phyloP scores from a whole-genome alignment of 129 eudicot genomes.

The Apium graveolens region DNA sequence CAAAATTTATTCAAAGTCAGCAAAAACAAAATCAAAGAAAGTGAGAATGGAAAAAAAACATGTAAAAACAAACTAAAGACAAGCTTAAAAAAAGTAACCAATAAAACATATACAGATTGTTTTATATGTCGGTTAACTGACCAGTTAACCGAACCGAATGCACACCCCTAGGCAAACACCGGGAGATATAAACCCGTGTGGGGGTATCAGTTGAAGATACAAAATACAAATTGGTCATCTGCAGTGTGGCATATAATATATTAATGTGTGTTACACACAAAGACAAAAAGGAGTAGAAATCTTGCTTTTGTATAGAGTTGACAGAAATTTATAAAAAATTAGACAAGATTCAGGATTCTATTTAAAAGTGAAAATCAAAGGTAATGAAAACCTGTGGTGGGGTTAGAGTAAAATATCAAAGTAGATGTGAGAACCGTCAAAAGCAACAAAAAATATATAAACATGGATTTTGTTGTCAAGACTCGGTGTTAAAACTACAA shows the following conservation, averaged over 20 bases:
- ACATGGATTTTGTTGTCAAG: neutral
- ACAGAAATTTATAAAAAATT: neutral
- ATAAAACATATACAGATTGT: neutral
- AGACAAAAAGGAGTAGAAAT: neutral
- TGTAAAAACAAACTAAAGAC: neutral
- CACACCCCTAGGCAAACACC: neutral
- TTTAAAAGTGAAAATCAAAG: neutral
- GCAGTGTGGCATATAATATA: neutral
- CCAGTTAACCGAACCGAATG: too few relatives aligned
- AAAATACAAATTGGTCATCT: neutral
- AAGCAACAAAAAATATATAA: neutral
- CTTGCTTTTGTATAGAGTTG: neutral
- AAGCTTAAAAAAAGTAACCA: neutral
- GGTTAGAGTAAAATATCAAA: neutral
- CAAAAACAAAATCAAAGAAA: neutral
- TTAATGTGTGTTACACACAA: neutral
- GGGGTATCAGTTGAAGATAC: neutral
- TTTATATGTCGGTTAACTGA: too few relatives aligned
- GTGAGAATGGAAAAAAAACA: neutral
- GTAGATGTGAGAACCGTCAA: neutral
- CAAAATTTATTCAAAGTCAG: constrained; percentile 9
- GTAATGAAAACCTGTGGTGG: neutral
- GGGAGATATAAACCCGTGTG: neutral
- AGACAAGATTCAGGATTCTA: constrained; percentile 5
- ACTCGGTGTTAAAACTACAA: neutral